Conservation (phyloP, 805 yeast species). For the Pichia rugopelliculosa region DNA sequence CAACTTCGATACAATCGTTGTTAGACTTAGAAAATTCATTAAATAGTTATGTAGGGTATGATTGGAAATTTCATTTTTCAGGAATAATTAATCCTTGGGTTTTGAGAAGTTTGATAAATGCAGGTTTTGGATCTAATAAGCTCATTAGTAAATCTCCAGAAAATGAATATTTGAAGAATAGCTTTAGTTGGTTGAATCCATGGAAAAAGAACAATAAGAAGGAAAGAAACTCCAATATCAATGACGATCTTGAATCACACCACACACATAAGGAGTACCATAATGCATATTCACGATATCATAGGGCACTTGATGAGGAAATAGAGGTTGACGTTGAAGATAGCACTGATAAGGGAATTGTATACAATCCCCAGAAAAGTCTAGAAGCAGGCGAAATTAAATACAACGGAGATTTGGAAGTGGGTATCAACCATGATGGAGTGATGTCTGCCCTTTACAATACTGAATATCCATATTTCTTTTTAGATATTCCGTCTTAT, state of each 20-base stretch:
- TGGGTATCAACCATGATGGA: slow-evolving; percentile 7
- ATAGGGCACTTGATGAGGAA: slow-evolving; percentile 4
- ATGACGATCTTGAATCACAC: background rate
- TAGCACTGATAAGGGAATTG: background rate
- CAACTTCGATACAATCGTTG: slow-evolving; percentile 70
- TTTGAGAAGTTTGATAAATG: slow-evolving; percentile 61
- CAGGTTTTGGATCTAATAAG: slow-evolving; percentile 57
- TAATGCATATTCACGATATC: background rate
- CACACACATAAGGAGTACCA: background rate
- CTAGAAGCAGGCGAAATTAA: background rate
- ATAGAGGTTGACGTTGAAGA: slow-evolving; percentile 9
- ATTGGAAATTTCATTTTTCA: slow-evolving; percentile 82
- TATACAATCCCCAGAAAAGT: background rate
- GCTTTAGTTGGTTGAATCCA: background rate
- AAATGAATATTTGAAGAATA: background rate
- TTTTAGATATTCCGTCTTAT: slow-evolving; percentile 62
- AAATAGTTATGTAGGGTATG: slow-evolving; percentile 66
- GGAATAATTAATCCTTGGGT: slow-evolving; percentile 84
- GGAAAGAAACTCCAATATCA: background rate
- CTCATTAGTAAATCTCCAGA: background rate
- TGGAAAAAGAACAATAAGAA: slow-evolving; percentile 12
- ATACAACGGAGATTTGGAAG: background rate
- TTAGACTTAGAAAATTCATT: slow-evolving; percentile 72
- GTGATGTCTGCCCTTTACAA: slow-evolving; percentile 41
- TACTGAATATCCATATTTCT: slow-evolving; percentile 70